These are phyloP conservation scores for Mortierella alpina DNA, from an alignment of 192 early-diverging fungal species.

Conservation along the genomic window DNA sequence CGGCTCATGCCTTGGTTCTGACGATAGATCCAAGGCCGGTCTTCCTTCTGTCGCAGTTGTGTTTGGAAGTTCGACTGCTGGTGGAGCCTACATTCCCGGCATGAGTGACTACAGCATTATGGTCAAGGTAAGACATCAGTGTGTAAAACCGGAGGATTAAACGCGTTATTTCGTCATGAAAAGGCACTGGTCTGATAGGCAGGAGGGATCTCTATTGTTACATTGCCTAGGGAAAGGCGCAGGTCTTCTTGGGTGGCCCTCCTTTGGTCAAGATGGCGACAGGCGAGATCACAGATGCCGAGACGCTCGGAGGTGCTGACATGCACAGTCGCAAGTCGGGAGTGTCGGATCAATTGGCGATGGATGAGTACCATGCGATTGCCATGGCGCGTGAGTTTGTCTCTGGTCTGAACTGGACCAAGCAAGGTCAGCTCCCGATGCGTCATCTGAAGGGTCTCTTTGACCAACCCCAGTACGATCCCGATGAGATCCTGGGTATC, in stretches of 20 bases:
- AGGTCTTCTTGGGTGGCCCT: conserved; percentile 76
- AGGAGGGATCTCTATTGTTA: too few relatives aligned
- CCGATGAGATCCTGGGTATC: conserved; percentile 72
- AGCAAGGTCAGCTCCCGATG: conserved; percentile 59
- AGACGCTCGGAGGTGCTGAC: conserved; percentile 74
- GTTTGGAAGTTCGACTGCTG: conserved; percentile 75
- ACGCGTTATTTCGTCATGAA: background rate
- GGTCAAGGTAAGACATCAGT: conserved; percentile 62
- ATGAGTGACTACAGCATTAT: conserved; percentile 76
- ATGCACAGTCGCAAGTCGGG: conserved; percentile 77
- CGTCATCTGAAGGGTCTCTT: conserved; percentile 59
- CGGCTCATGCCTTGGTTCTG: background rate
- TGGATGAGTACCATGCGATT: conserved; percentile 71
- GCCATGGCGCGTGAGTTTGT: conserved; percentile 74
- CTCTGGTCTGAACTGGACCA: conserved; percentile 66
- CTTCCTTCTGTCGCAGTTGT: conserved; percentile 72
- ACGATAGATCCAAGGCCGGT: conserved; percentile 64
- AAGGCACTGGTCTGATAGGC: background rate
- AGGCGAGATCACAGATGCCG: conserved; percentile 72
- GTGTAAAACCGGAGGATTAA: background rate
- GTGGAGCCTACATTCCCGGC: conserved; percentile 72
- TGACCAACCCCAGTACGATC: conserved; percentile 69
- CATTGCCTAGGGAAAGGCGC: conserved; percentile 61
- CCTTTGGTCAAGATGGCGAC: conserved; percentile 78
- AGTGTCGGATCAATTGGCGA: conserved; percentile 71